These are phyloP conservation scores for Mucor velutinosus DNA, from an alignment of 371 early-diverging fungal species.

Conservation along the genomic window DNA sequence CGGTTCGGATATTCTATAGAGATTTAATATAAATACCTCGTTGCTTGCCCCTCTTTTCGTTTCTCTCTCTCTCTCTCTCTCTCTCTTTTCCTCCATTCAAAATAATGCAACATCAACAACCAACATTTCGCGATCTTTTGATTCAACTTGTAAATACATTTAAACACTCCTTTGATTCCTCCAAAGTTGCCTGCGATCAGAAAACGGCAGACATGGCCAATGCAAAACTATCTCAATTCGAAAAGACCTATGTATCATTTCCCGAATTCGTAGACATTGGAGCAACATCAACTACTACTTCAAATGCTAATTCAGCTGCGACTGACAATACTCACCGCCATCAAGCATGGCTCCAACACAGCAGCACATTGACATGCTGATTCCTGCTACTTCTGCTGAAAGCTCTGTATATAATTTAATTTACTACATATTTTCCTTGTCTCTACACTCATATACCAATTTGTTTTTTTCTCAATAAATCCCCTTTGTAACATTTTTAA, in stretches of 20 bases:
- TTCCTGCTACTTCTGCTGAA: neutral
- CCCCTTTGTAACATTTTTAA: neutral
- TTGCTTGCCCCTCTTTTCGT: neutral
- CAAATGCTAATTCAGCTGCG: neutral
- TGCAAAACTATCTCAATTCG: slow-evolving; percentile 20
- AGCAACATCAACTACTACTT: neutral
- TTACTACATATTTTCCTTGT: neutral
- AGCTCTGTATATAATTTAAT: neutral
- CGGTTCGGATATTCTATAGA: neutral
- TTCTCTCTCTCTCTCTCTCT: neutral
- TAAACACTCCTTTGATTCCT: slow-evolving; percentile 5
- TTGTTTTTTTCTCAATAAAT: neutral
- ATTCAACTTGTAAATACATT: slow-evolving; percentile 14
- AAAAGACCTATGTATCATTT: slow-evolving; percentile 30
- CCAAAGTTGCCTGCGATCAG: neutral
- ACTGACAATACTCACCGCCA: neutral
- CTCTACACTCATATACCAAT: neutral
- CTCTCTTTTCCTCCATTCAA: neutral
- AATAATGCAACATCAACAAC: slow-evolving; percentile 3
- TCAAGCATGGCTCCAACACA: neutral
- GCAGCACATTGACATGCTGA: neutral
- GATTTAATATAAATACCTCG: neutral
- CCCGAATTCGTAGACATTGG: slow-evolving; percentile 22
- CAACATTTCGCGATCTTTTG: slow-evolving; percentile 11
- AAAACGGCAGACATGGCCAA: slow-evolving; percentile 7